Conservation (phyloP, 148 eudicot species). For the Amaranthus hypochondriacus region DNA sequence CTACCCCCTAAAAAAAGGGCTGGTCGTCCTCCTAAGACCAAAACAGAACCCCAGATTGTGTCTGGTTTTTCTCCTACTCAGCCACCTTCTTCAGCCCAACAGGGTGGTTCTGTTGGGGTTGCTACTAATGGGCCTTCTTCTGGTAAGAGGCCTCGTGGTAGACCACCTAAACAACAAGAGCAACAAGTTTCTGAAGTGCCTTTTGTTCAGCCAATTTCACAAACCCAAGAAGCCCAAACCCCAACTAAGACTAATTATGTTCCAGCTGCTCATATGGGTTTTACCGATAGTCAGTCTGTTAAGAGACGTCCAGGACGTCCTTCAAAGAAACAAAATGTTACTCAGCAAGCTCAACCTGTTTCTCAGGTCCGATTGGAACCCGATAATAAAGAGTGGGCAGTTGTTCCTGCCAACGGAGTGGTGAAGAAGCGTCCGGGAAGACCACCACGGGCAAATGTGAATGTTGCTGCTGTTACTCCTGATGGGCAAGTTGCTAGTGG, state of each 20-base stretch:
- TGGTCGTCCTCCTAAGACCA: slow-evolving; percentile 64
- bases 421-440: slow-evolving; percentile 28
- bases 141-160: slow-evolving; percentile 41
- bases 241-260: not conserved
- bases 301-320: not conserved
- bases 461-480: not conserved
- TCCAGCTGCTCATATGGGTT: not conserved
- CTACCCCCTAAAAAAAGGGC: slow-evolving; percentile 40
- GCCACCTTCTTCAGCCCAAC: not conserved
- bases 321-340: not conserved
- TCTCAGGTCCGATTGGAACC: not conserved
- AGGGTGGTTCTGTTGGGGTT: not conserved
- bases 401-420: not conserved
- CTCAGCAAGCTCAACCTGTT: not conserved
- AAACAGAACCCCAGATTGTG: not conserved
- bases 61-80: not conserved
- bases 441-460: slow-evolving; percentile 15
- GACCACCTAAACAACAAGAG: slow-evolving; percentile 39
- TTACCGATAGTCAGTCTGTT: not conserved
- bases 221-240: not conserved
- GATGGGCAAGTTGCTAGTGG: slow-evolving; percentile 1
- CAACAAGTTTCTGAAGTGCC: slow-evolving; percentile 29
- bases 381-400: not conserved
- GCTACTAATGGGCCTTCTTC: not conserved
- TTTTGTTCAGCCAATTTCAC: slow-evolving; percentile 14